Evolutionary conservation across 2,329 filamentous ascomycete genomes (phyloP).

Genomic region (Celoporthe dispersa): DNA sequence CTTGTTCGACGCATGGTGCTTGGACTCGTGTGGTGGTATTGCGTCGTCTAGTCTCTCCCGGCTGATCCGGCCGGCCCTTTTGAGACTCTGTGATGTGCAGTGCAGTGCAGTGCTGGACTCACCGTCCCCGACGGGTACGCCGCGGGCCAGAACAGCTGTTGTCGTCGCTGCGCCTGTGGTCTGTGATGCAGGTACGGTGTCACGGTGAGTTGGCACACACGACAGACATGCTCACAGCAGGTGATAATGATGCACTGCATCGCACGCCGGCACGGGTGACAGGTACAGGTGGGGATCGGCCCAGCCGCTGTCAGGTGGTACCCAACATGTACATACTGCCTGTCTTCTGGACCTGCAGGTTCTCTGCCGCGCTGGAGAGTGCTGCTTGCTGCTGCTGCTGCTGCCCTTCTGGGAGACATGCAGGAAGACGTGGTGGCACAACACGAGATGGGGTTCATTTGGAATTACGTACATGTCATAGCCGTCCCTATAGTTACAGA

Average conservation of each 20-base stretch:
- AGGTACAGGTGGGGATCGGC: background rate
- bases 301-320: background rate
- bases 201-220: background rate
- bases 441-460: conserved; percentile 9
- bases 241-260: background rate
- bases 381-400: background rate
- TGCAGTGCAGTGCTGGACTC: conserved; percentile 17
- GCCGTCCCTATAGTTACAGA: background rate
- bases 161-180: background rate
- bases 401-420: conserved; percentile 9
- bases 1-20: conserved; percentile 25
- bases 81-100: background rate
- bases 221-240: background rate
- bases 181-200: background rate
- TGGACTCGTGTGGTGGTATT: background rate
- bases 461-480: background rate
- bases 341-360: background rate
- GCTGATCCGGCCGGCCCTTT: background rate
- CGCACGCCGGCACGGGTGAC: background rate
- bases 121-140: conserved; percentile 19
- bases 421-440: background rate
- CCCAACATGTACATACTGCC: background rate
- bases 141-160: conserved; percentile 17
- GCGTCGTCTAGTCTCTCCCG: conserved; percentile 2
- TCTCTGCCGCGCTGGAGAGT: background rate